Evolutionary conservation across 2,329 filamentous ascomycete genomes (phyloP).

Genomic region (Diaporthe humulicola): DNA sequence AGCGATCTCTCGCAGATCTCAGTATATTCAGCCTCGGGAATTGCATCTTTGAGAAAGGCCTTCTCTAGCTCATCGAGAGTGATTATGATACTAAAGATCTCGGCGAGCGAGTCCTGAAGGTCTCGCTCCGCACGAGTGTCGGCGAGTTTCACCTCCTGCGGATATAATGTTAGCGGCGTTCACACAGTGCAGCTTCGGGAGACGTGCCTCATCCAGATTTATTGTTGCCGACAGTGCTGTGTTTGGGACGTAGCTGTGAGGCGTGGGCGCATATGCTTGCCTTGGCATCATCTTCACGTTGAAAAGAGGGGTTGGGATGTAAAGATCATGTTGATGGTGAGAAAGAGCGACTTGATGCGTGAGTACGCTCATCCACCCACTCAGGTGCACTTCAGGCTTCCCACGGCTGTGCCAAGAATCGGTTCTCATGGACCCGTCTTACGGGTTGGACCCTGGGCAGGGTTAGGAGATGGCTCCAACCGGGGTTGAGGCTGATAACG

Average conservation of each 20-base stretch:
- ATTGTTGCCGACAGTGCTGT: constrained; percentile 87
- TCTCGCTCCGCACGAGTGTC: constrained; percentile 90
- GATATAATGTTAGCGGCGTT: constrained; percentile 27
- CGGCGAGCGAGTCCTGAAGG: constrained; percentile 93
- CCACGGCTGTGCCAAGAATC: not conserved
- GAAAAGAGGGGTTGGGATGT: not conserved
- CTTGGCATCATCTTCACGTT: constrained; percentile 62
- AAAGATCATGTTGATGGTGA: constrained; percentile 9
- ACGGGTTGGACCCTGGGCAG: not conserved
- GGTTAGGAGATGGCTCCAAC: not conserved
- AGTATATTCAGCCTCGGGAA: constrained; percentile 92
- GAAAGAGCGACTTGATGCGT: not conserved
- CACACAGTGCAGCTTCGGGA: not conserved
- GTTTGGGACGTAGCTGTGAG: constrained; percentile 92
- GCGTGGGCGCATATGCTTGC: constrained; percentile 88
- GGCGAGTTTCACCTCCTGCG: constrained; percentile 92
- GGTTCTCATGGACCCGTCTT: not conserved
- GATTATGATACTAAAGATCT: constrained; percentile 97
- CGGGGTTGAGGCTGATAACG: constrained; percentile 27
- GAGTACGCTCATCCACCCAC: not conserved
- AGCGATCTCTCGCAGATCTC: constrained; percentile 94
- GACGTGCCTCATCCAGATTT: constrained; percentile 86
- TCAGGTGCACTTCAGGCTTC: not conserved
- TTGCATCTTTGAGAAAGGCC: constrained; percentile 95
- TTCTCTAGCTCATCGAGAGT: constrained; percentile 96